Evolutionary conservation across 140 eudicot genomes (phyloP).

Genomic region (Cichorium intybus): DNA sequence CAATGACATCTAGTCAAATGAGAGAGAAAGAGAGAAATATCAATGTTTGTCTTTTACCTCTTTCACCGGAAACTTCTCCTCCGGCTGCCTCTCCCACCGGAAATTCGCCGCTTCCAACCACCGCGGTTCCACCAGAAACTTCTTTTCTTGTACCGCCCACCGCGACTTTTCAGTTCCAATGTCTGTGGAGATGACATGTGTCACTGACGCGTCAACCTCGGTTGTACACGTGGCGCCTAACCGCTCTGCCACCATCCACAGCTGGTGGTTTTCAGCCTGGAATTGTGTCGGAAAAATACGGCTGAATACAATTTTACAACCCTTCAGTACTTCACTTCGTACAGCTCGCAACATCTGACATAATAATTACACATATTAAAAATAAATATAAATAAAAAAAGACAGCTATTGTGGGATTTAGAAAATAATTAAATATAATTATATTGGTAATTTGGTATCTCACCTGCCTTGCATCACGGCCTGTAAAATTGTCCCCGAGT

Average conservation of each 20-base stretch:
- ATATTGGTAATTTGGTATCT: conserved; percentile 1
- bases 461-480: conserved; percentile 44
- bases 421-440: conserved; percentile 8
- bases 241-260: conserved; percentile 79
- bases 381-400: neutral
- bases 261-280: conserved; percentile 54
- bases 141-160: conserved; percentile 53
- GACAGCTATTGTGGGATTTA: too few relatives aligned
- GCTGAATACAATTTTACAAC: conserved; percentile 70
- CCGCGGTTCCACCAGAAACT: conserved; percentile 65
- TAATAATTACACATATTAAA: conserved; percentile 12
- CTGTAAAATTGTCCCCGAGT: conserved; percentile 37
- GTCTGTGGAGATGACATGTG: conserved; percentile 49
- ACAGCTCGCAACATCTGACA: conserved; percentile 57
- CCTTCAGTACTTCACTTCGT: conserved; percentile 61
- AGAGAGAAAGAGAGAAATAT: conserved; percentile 1
- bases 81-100: conserved; percentile 70
- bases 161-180: conserved; percentile 47
- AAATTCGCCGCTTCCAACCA: conserved; percentile 85
- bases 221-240: conserved; percentile 77
- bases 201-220: conserved; percentile 44
- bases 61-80: conserved; percentile 63
- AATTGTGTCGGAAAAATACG: conserved; percentile 57
- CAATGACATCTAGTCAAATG: conserved; percentile 15
- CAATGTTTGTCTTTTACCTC: conserved; percentile 26